Base-by-base conservation (phyloP, 345 rosid species). In the Eutrema japonicum region DNA sequence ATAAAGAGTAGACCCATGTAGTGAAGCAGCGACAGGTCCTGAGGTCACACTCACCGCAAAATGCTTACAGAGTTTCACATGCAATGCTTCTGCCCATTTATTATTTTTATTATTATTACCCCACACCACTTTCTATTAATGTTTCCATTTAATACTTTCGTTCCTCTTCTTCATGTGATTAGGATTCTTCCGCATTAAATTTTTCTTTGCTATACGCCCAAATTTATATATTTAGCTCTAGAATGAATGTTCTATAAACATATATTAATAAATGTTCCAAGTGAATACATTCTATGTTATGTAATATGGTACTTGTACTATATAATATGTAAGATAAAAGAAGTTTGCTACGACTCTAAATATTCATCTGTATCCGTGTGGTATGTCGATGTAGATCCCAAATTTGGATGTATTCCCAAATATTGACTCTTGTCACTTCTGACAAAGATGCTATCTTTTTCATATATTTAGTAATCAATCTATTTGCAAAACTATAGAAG, bases 51-150 rank as follows among this genome's bases (percentile, higher is more conserved):
- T 60, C 78, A 68, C 78, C 78, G 69, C 69, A 75, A 50, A 49
- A 49, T 75, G 63, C 63, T 75, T 67, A 33, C 73, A 75, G 73
- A 51, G 68, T 67, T 53, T 75, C 78, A 75, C 78, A 75, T 75
- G 78, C 73, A 67, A 33, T 75, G 78, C 78, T 46, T 59, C 78
- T 75, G 36, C 61, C 66, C 55, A 58, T 74, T 74, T 74, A 42
- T 43, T 14, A 33, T 33, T 54, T 55, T 46, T 47, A 51, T 27
- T 66, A 50, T 52, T 42, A 16, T 9, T 73, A 59, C 47, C 78
- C 68, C 10, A 67, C 69, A 50, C 66, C 72, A 13, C 55, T 68
- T 67, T 67, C 62, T 67, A 9, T 66, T 50, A 74, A 58, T 67
- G 54, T 66, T 74, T 32, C 41, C 73, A 59, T 67, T 75, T 51